Conservation (phyloP, 345 rosid genomes). For the Hevea brasiliensis region DNA sequence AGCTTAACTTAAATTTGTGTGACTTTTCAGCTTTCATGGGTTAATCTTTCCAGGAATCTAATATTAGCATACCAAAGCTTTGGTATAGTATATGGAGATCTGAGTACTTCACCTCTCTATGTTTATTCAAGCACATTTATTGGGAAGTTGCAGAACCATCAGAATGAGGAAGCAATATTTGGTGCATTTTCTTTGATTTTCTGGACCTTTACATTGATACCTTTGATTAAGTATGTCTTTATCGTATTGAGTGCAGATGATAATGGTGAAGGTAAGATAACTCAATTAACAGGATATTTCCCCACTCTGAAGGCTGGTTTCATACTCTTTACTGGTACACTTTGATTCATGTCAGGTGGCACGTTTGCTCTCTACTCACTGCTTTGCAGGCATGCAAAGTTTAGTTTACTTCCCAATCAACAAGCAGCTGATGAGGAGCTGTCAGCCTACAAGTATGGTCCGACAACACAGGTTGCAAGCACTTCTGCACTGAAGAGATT, state of each 20-base stretch:
- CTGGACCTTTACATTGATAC: constrained; percentile 82
- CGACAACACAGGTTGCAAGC: constrained; percentile 36
- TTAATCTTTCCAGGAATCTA: constrained; percentile 56
- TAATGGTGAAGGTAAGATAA: constrained; percentile 71
- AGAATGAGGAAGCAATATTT: constrained; percentile 59
- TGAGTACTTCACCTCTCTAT: constrained; percentile 90
- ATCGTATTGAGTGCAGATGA: constrained; percentile 72
- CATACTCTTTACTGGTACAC: constrained; percentile 16
- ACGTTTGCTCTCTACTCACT: constrained; percentile 85
- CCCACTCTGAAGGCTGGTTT: neutral
- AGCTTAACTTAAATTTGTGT: constrained; percentile 15
- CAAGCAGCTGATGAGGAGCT: constrained; percentile 98
- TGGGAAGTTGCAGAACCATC: constrained; percentile 54
- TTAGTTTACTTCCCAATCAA: constrained; percentile 89
- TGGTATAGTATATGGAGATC: constrained; percentile 84
- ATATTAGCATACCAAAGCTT: constrained; percentile 87
- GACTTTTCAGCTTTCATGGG: constrained; percentile 69
- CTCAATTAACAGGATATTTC: neutral
- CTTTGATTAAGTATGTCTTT: constrained; percentile 69
- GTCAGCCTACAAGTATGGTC: constrained; percentile 70
- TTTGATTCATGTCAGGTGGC: constrained; percentile 60
- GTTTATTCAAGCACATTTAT: constrained; percentile 59
- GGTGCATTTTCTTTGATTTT: constrained; percentile 89
- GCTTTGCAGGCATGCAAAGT: constrained; percentile 85
- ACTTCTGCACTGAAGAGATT: constrained; percentile 62